Conservation (phyloP, 2,329 filamentous ascomycete species). For the Acrodontium crateriforme region DNA sequence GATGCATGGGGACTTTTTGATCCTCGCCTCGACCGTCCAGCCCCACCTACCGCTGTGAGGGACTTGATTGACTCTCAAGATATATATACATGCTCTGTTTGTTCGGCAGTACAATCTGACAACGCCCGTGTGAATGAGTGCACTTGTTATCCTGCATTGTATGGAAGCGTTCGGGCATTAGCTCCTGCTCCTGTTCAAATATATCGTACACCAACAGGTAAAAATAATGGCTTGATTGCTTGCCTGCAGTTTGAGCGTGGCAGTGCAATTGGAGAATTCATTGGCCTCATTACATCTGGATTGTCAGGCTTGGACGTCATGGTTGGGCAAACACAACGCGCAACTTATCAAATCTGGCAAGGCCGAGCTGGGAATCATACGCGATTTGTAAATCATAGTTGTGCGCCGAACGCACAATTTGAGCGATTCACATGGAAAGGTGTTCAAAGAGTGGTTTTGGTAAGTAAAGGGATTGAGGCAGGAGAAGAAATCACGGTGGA, state of each 20-base stretch:
- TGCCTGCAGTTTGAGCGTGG: slow-evolving; percentile 38
- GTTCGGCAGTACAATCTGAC: slow-evolving; percentile 37
- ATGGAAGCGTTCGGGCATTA: slow-evolving; percentile 31
- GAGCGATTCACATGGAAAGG: slow-evolving; percentile 44
- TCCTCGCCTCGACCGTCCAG: slow-evolving; percentile 30
- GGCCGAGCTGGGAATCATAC: slow-evolving; percentile 43
- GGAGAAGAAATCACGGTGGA: slow-evolving; percentile 44
- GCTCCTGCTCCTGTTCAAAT: slow-evolving; percentile 36
- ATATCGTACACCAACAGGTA: slow-evolving; percentile 38
- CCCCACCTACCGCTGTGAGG: slow-evolving; percentile 11
- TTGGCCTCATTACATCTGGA: slow-evolving; percentile 41
- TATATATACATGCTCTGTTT: slow-evolving; percentile 32
- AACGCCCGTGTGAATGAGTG: slow-evolving; percentile 36
- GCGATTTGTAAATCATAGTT: slow-evolving; percentile 46
- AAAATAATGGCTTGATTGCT: slow-evolving; percentile 41
- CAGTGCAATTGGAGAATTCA: slow-evolving; percentile 40
- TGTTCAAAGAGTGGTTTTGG: slow-evolving; percentile 40
- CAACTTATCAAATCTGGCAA: slow-evolving; percentile 45
- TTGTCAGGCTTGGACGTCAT: slow-evolving; percentile 42
- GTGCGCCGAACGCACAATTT: slow-evolving; percentile 43
- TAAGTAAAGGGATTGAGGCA: slow-evolving; percentile 41
- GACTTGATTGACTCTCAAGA: too few relatives aligned
- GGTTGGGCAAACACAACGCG: slow-evolving; percentile 28
- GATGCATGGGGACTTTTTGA: slow-evolving; percentile 36
- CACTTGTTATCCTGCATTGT: slow-evolving; percentile 40